Evolutionary conservation across 75 land plant genomes (phyloP).

Genomic region (Ceratopteris richardii): DNA sequence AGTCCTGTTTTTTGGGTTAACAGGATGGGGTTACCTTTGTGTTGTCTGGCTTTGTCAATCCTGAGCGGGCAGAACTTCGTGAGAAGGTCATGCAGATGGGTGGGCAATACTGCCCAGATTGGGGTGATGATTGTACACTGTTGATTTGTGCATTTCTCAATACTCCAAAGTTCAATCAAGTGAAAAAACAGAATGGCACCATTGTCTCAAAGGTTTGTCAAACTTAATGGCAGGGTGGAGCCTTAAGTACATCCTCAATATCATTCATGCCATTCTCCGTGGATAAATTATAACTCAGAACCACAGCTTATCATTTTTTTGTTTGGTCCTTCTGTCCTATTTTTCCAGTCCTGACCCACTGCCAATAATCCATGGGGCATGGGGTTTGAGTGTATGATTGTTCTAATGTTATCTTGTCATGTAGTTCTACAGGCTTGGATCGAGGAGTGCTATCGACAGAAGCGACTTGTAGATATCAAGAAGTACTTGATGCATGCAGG

Average conservation of each 20-base stretch:
- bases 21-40: constrained; percentile 89
- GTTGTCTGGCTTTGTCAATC: constrained; percentile 89
- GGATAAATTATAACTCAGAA: no score
- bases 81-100: constrained; percentile 81
- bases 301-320: no score
- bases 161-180: constrained; percentile 91
- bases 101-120: constrained; percentile 72
- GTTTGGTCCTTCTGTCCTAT: no score
- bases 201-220: constrained; percentile 80
- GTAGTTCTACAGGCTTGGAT: constrained; percentile 68
- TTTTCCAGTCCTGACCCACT: background rate
- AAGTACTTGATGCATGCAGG: constrained; percentile 77
- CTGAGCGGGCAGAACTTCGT: constrained; percentile 64
- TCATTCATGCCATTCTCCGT: background rate
- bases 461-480: constrained; percentile 72
- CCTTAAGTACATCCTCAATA: background rate
- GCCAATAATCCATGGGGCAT: no score
- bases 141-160: constrained; percentile 82
- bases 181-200: constrained; percentile 73
- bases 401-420: background rate
- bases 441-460: constrained; percentile 58
- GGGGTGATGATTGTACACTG: constrained; percentile 79
- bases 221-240: background rate
- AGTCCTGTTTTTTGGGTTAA: background rate
- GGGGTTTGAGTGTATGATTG: no score